Base-by-base conservation (phyloP, 2,329 filamentous ascomycete genomes). In the Tolypocladium ovalisporum region DNA sequence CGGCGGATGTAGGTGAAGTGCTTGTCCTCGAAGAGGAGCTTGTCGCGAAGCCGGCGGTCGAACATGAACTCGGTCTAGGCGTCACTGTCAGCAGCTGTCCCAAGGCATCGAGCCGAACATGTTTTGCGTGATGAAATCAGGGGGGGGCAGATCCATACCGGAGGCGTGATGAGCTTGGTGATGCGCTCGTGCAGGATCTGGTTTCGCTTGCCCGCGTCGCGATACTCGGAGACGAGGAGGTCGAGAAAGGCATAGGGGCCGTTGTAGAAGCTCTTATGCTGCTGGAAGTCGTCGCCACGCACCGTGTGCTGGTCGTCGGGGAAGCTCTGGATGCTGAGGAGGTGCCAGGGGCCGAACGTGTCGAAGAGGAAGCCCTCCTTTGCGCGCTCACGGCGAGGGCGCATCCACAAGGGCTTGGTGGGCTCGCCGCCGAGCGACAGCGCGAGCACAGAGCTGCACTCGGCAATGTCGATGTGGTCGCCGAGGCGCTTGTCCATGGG, bases 221-320 rank as follows among this genome's bases (percentile, higher is more conserved):
- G 74, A 61, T 83, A 86, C 64, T 87, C 84, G 0, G 78, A 75
- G 2, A 82, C 73, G 2, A 87, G 68, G 0, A 81, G 76, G 58
- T 82, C 75, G 0, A 86, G 68, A 57, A 87, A 86, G 0, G 83
- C 83, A 62, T 84, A 80, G 0, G 82, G 80, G 0, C 84, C 84
- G 55, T 83, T 85, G 54, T 80, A 74, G 59, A 83, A 84, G 54
- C 78, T 76, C 61, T 81, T 79, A n/a, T n/a, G n/a, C 1, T 73
- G 67, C 22, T 69, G 77, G 6, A 76, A 73, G 55, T 84, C 80
- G 53, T 84, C 80, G 2, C 74, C 76, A 40, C 84, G 77, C 24
- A 82, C 76, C 1, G 75, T 80, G 57, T 77, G 78, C 54, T 79
- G 76, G 68, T 83, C 79, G 60, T 86, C 83, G 0, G 81, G 80